These are phyloP conservation scores for Aspergillus persii DNA, from an alignment of 2,329 filamentous ascomycete genomes.

Conservation along the genomic window DNA sequence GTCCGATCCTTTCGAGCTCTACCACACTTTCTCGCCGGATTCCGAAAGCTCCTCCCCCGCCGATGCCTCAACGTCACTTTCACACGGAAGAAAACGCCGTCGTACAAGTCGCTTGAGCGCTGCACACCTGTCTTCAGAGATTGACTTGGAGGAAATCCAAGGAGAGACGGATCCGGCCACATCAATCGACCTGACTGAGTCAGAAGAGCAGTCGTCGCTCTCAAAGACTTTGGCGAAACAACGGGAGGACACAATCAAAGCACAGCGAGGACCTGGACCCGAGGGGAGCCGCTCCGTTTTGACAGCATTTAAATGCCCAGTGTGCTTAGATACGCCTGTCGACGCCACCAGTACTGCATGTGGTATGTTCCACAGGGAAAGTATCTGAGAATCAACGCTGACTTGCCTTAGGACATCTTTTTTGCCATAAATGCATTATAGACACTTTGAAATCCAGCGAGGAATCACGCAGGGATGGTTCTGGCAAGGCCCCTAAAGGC, in stretches of 20 bases:
- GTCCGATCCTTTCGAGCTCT: not conserved
- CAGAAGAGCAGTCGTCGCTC: conserved; percentile 41
- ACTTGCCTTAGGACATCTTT: conserved; percentile 54
- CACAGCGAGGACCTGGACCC: conserved; percentile 37
- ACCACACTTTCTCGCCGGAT: not conserved
- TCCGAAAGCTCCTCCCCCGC: not conserved
- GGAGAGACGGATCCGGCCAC: conserved; percentile 37
- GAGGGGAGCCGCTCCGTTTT: conserved; percentile 38
- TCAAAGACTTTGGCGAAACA: conserved; percentile 52
- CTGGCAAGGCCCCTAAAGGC: conserved; percentile 33
- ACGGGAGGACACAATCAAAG: conserved; percentile 50
- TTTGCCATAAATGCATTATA: conserved; percentile 63
- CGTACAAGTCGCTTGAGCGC: conserved; percentile 4
- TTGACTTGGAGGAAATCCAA: not conserved
- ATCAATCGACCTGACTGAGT: conserved; percentile 51
- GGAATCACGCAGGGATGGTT: conserved; percentile 41
- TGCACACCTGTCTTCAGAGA: not conserved
- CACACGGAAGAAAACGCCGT: conserved; percentile 15
- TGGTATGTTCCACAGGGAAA: conserved; percentile 43
- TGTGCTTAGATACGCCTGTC: conserved; percentile 62
- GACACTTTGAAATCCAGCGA: conserved; percentile 59
- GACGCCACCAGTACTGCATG: conserved; percentile 60
- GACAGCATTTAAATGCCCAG: conserved; percentile 57
- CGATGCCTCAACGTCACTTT: conserved; percentile 4
- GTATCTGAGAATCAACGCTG: conserved; percentile 2